Conservation (phyloP, 257 asterid genomes). For the Ilex asprella region DNA sequence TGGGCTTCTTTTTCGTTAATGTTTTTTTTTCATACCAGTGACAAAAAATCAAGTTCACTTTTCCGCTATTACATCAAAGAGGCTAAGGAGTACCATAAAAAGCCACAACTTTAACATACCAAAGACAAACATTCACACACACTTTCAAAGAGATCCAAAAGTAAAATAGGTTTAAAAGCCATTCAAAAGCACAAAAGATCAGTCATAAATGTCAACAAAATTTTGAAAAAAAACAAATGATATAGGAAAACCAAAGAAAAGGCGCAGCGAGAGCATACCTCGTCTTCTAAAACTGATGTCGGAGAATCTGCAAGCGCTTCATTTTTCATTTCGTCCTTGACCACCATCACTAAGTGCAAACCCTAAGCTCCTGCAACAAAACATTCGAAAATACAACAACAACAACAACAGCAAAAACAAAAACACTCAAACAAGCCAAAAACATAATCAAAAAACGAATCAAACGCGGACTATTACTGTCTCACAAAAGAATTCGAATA, state of each 20-base stretch:
- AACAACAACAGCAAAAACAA: conserved; percentile 6
- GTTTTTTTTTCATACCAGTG: too few relatives aligned
- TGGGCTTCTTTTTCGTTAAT: too few relatives aligned
- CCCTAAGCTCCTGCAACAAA: conserved; percentile 15
- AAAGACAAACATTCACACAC: too few relatives aligned
- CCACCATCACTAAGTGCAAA: conserved; percentile 33
- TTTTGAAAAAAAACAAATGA: neutral
- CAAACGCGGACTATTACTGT: neutral
- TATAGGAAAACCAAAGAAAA: neutral
- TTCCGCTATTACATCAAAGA: neutral
- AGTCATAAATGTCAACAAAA: too few relatives aligned
- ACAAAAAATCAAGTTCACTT: neutral
- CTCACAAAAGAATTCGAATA: neutral
- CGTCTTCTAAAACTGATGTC: conserved; percentile 93
- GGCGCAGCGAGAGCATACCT: conserved; percentile 30
- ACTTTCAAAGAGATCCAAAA: too few relatives aligned
- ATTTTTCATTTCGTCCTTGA: conserved; percentile 48
- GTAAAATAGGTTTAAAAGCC: too few relatives aligned
- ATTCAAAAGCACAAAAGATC: too few relatives aligned
- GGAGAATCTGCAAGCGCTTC: conserved; percentile 72
- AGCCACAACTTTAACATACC: too few relatives aligned
- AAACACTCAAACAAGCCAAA: conserved; percentile 1
- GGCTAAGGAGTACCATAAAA: too few relatives aligned
- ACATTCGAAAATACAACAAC: conserved; percentile 1
- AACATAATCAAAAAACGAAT: neutral